Percentiles rank a stretch among this genome's conserved stretches.
These are phyloP conservation scores for Bocquillonia castaneifolia DNA, from an alignment of 441 rosid species.

Conservation along the genomic window DNA sequence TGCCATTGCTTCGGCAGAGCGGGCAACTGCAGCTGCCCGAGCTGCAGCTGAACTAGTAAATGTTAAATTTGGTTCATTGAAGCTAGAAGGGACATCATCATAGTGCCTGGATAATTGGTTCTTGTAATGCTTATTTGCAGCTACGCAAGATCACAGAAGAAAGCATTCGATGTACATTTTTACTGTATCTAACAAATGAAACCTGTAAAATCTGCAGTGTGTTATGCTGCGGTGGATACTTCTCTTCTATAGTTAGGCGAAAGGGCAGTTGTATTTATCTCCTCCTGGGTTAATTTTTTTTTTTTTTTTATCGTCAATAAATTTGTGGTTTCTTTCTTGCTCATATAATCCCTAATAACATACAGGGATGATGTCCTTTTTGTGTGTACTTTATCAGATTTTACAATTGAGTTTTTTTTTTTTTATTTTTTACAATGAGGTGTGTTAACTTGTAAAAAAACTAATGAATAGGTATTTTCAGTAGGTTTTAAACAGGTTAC, in stretches of 20 bases:
- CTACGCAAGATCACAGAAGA: not conserved
- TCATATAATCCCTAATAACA: not conserved
- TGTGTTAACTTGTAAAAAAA: no score
- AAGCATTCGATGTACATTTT: constrained; percentile 5
- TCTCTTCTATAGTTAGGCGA: no score
- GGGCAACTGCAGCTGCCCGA: constrained; percentile 77
- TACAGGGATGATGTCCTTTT: no score
- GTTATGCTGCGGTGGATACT: no score
- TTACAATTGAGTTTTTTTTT: no score
- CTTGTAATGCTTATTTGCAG: not conserved
- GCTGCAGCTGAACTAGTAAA: constrained; percentile 76
- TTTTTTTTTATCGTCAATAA: not conserved
- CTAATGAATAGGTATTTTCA: no score
- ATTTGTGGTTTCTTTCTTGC: not conserved
- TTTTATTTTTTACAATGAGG: no score
- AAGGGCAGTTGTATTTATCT: no score
- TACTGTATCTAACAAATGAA: not conserved
- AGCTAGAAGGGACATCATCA: constrained; percentile 32
- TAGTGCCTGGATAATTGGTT: constrained; percentile 14
- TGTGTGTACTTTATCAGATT: no score
- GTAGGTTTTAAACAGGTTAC: no score
- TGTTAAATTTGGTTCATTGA: constrained; percentile 39
- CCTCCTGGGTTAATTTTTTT: no score
- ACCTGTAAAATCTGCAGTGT: no score
- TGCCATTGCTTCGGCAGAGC: constrained; percentile 79